These are phyloP conservation scores for Colletotrichum liriopes DNA, from an alignment of 2,329 filamentous ascomycete genomes.

Conservation along the genomic window DNA sequence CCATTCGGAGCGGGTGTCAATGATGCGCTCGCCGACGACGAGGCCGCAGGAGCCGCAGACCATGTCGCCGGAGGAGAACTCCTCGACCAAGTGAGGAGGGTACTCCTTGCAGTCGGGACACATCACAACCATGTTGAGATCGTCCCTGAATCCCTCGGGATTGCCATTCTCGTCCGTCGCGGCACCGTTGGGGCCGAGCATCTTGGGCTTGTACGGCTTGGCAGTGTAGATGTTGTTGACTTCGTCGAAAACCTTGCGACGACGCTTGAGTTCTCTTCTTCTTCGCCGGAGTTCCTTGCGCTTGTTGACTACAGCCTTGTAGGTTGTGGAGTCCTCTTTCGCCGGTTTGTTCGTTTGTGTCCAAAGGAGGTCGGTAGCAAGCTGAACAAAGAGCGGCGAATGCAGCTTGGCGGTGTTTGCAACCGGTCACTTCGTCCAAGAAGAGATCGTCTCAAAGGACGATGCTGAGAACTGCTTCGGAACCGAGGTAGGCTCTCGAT, in stretches of 20 bases:
- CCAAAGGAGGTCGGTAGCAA: conserved; percentile 62
- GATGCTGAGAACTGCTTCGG: conserved; percentile 20
- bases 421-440: conserved; percentile 3
- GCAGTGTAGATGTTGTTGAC: conserved; percentile 61
- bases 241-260: conserved; percentile 58
- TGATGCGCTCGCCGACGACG: conserved; percentile 90
- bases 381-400: conserved; percentile 79
- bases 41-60: conserved; percentile 94
- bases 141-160: conserved; percentile 76
- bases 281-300: conserved; percentile 52
- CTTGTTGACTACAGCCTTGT: conserved; percentile 52
- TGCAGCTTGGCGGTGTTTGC: conserved; percentile 73
- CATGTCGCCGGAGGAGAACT: conserved; percentile 92
- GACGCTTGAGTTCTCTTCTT: conserved; percentile 53
- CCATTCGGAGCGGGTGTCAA: conserved; percentile 98
- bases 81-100: conserved; percentile 94
- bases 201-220: conserved; percentile 61
- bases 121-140: conserved; percentile 87
- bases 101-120: conserved; percentile 93
- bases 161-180: conserved; percentile 39
- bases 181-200: conserved; percentile 59
- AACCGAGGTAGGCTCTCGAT: conserved; percentile 22
- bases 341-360: conserved; percentile 45
- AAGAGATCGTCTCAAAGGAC: conserved; percentile 27
- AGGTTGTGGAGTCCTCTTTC: conserved; percentile 43